Conservation (phyloP, 495 filamentous ascomycete genomes). For the Friedmanniomyces endolithicus region DNA sequence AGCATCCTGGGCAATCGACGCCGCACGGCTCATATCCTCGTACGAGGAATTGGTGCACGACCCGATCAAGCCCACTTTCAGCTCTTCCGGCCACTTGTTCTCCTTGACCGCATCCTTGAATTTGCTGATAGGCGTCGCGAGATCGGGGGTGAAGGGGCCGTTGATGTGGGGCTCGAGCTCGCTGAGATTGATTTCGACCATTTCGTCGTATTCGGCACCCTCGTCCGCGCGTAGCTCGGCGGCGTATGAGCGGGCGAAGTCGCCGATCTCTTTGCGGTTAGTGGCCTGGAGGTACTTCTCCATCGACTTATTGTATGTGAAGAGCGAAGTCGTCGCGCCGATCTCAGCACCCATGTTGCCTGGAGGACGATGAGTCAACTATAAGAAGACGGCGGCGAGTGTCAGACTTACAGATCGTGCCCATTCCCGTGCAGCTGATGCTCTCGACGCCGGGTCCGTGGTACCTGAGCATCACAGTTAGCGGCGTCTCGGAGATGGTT, state of each 20-base stretch:
- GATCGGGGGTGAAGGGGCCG: slow-evolving; percentile 98
- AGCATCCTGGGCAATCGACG: slow-evolving; percentile 89
- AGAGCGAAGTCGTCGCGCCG: slow-evolving; percentile 93
- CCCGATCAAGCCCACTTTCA: slow-evolving; percentile 93
- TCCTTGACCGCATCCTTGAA: slow-evolving; percentile 87
- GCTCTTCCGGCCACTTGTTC: slow-evolving; percentile 93
- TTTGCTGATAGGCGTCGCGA: slow-evolving; percentile 94
- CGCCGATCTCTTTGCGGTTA: slow-evolving; percentile 80
- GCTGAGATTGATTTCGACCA: slow-evolving; percentile 88
- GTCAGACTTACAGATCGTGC: slow-evolving; percentile 41
- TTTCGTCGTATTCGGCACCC: slow-evolving; percentile 91
- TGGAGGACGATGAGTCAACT: background rate
- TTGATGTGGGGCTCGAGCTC: slow-evolving; percentile 98
- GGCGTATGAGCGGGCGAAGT: slow-evolving; percentile 75
- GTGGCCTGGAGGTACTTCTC: slow-evolving; percentile 90
- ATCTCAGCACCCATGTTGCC: slow-evolving; percentile 55
- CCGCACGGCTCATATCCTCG: slow-evolving; percentile 95
- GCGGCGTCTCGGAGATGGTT: background rate
- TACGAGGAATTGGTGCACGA: slow-evolving; percentile 99
- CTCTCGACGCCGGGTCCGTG: slow-evolving; percentile 71
- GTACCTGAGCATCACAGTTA: background rate
- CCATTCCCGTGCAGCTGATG: slow-evolving; percentile 57
- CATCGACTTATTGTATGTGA: slow-evolving; percentile 97
- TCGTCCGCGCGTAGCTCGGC: slow-evolving; percentile 80
- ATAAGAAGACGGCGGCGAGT: too few relatives aligned